These are phyloP conservation scores for Pleurotus giganteus DNA, from an alignment of 768 basidiomycete species.

Conservation along the genomic window DNA sequence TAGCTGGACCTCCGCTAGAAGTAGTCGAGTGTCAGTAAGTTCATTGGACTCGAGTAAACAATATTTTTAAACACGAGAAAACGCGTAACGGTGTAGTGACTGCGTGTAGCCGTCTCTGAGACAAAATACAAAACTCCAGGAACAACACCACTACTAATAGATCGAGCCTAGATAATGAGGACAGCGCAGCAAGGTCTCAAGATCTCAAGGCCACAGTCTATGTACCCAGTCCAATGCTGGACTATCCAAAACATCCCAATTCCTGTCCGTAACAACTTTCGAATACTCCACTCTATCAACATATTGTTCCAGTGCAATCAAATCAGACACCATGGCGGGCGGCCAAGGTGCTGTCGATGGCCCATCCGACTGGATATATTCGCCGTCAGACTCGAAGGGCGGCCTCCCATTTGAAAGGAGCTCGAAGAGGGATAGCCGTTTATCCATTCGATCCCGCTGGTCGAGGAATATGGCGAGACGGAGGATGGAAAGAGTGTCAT, in stretches of 20 bases:
- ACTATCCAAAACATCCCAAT: not conserved
- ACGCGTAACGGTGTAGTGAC: no score
- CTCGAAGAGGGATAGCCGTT: not conserved
- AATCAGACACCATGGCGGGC: not conserved
- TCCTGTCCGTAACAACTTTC: not conserved
- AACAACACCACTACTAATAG: no score
- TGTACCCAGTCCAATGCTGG: not conserved
- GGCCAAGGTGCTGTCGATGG: not conserved
- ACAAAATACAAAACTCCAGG: no score
- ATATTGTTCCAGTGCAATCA: not conserved
- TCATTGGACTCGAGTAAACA: no score
- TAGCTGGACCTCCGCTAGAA: no score
- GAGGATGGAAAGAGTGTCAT: not conserved
- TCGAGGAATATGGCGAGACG: not conserved
- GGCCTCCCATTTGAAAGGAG: not conserved
- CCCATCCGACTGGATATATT: not conserved
- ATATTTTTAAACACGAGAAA: no score
- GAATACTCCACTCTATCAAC: conserved; percentile 1
- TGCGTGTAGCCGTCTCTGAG: no score
- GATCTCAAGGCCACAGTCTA: not conserved
- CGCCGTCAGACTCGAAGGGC: not conserved
- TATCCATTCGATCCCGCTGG: not conserved
- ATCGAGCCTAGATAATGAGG: no score
- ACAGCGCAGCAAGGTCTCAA: no score
- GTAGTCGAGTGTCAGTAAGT: no score